phyloP scores from a whole-genome alignment of 2,329 filamentous ascomycete genomes.

The Pyrenophora tritici-repentis region DNA sequence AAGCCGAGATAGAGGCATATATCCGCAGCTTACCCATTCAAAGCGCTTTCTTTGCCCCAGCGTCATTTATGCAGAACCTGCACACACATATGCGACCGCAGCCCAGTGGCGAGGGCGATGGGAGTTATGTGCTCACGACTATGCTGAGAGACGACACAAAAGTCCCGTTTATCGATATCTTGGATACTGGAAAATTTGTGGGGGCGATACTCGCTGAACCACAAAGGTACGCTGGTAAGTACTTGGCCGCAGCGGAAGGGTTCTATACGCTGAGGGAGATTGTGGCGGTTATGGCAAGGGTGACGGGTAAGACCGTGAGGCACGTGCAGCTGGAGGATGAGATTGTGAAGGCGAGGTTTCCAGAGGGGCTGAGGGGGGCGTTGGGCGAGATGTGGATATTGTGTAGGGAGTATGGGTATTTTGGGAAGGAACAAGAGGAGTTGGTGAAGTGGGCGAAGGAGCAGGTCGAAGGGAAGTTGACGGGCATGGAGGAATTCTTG shows the following conservation, averaged over 20 bases:
- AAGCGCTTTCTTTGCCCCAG: constrained; percentile 60
- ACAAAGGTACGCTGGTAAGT: constrained; percentile 51
- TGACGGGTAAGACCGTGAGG: constrained; percentile 48
- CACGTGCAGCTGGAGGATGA: constrained; percentile 34
- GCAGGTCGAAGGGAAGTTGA: constrained; percentile 32
- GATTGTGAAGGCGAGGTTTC: constrained; percentile 29
- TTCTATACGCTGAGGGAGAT: constrained; percentile 51
- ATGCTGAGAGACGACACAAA: constrained; percentile 15
- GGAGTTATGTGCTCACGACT: constrained; percentile 30
- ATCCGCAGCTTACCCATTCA: constrained; percentile 56
- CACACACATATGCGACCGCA: constrained; percentile 18
- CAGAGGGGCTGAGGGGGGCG: constrained; percentile 19
- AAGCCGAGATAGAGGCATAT: constrained; percentile 62
- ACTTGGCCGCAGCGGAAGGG: constrained; percentile 51
- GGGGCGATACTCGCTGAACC: constrained; percentile 51
- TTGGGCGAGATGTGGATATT: constrained; percentile 37
- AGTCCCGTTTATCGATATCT: constrained; percentile 54
- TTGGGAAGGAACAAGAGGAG: constrained; percentile 28
- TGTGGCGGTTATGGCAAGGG: constrained; percentile 46
- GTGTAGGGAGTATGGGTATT: constrained; percentile 39
- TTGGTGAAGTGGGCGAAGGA: constrained; percentile 33
- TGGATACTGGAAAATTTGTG: constrained; percentile 54
- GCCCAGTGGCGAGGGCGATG: constrained; percentile 25
- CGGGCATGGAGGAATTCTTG: constrained; percentile 35
- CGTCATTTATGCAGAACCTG: constrained; percentile 60